Conservation (phyloP, 306 rosid genomes). For the Castanea mollissima region DNA sequence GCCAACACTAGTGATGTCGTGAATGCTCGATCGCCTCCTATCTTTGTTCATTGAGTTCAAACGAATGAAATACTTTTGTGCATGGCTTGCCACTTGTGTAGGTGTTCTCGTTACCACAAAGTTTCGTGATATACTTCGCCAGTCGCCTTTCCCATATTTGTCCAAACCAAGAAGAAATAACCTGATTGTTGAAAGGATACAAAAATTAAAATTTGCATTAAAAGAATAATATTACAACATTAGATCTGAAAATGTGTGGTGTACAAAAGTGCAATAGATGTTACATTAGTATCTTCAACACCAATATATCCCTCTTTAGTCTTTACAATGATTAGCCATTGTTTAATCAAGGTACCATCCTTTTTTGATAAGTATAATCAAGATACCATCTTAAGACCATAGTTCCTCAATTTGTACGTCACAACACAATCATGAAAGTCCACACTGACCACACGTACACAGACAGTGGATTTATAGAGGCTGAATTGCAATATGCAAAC, state of each 20-base stretch:
- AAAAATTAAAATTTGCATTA: neutral
- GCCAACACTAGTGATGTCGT: constrained; percentile 83
- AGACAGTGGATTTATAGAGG: neutral
- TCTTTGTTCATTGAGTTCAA: constrained; percentile 95
- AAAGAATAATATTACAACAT: neutral
- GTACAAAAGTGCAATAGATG: neutral
- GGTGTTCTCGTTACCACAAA: constrained; percentile 95
- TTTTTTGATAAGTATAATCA: neutral
- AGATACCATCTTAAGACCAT: neutral
- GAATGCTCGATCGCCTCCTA: constrained; percentile 95
- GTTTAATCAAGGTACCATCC: neutral
- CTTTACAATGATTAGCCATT: neutral
- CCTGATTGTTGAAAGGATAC: constrained; percentile 38
- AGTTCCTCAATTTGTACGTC: neutral
- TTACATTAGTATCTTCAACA: neutral
- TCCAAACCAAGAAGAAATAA: constrained; percentile 92
- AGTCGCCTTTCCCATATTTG: constrained; percentile 95
- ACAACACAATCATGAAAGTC: too few species aligned
- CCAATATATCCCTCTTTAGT: neutral
- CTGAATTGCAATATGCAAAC: neutral
- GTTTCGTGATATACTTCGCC: constrained; percentile 97
- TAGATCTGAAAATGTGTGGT: neutral
- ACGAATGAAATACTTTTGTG: constrained; percentile 95
- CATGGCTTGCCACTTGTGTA: constrained; percentile 97
- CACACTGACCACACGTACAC: neutral